These are phyloP conservation scores for Graphiopsis chlorocephala DNA, from an alignment of 2,329 filamentous ascomycete genomes.

Conservation along the genomic window DNA sequence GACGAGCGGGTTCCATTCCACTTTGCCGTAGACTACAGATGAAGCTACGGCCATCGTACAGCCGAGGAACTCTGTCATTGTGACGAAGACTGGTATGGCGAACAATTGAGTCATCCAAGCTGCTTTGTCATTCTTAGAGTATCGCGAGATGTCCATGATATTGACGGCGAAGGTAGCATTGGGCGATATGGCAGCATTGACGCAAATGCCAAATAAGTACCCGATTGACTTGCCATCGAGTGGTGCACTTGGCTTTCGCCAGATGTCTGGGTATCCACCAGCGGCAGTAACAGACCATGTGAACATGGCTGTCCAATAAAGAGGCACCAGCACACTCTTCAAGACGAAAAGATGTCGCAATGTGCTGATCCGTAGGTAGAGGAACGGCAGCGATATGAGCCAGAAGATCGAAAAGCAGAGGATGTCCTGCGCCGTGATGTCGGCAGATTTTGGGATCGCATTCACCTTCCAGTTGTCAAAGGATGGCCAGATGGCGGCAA, in stretches of 20 bases:
- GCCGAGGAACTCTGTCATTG: constrained; percentile 68
- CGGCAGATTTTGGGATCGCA: constrained; percentile 61
- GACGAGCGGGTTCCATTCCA: constrained; percentile 34
- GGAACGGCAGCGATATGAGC: constrained; percentile 73
- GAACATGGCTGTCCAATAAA: constrained; percentile 77
- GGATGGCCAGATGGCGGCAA: constrained; percentile 64
- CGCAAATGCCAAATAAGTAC: constrained; percentile 79
- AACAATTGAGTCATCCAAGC: constrained; percentile 75
- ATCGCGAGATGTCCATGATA: constrained; percentile 55
- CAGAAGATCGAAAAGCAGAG: constrained; percentile 86
- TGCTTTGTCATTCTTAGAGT: constrained; percentile 73
- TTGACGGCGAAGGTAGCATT: constrained; percentile 64
- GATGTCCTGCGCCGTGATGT: constrained; percentile 74
- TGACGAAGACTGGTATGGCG: constrained; percentile 49
- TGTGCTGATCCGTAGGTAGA: constrained; percentile 87
- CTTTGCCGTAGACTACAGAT: constrained; percentile 40
- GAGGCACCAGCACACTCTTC: constrained; percentile 80
- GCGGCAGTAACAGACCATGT: constrained; percentile 78
- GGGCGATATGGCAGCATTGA: constrained; percentile 88
- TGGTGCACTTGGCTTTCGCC: constrained; percentile 62
- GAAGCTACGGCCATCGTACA: constrained; percentile 52
- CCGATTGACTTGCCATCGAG: constrained; percentile 66
- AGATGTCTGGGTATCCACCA: constrained; percentile 79
- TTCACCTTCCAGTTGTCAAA: constrained; percentile 57
- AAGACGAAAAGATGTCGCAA: constrained; percentile 87